Evolutionary conservation across 768 basidiomycete genomes (phyloP), one percentile per base, ranked within the genome.

Genomic region (Mycena olivaceomarginata): DNA sequence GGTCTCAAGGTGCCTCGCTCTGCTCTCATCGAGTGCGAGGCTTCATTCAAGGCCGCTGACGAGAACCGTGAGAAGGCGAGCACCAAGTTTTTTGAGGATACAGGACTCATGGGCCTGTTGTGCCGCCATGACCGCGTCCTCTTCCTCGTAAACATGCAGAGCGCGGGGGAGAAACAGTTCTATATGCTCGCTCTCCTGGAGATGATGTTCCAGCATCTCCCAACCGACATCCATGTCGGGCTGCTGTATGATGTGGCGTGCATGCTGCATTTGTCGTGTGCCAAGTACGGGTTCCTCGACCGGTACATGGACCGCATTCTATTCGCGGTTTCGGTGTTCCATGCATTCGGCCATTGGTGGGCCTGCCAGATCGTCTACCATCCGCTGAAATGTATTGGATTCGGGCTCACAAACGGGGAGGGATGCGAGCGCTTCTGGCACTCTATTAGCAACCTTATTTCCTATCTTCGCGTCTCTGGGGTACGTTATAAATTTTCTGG

Each of bases 331-430:
- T 83, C 84, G 0, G 83, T 85, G 5, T 84, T 87, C 77, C 86
- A 87, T 78, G 84, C 85, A 6, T 87, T 83, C 53, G 82, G 85
- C 1, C 87, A 87, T 63, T 79, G 84, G 37, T 87, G 86, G 87
- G 78, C 81, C 2, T 86, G 85, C 72, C 83, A 85, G 59, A 15
- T 85, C 5, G 70, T 83, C 5, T 86, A 81, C 77, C 82, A 86
- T 67, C 86, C 85, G 5, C 68, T 82, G 4, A 81, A 82, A 57
- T 71, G 82, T 37, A 5, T 39, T 4, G n/a, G 83, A 4, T 82
- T 82, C 77, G 84, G 84, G 2, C 70, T 82, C 5, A 70, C 81
- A n/a, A 16, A 85, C 73, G 84, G 84, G 4, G 84, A 85, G 69
- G 83, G 83, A 2, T 79, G 77, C 60, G 82, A 85, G 56, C 51